Percentiles rank a stretch among this genome's conserved stretches.
Evolutionary conservation across 78 protist species (phyloP).

Genomic region (Monosiga brevicollis): DNA sequence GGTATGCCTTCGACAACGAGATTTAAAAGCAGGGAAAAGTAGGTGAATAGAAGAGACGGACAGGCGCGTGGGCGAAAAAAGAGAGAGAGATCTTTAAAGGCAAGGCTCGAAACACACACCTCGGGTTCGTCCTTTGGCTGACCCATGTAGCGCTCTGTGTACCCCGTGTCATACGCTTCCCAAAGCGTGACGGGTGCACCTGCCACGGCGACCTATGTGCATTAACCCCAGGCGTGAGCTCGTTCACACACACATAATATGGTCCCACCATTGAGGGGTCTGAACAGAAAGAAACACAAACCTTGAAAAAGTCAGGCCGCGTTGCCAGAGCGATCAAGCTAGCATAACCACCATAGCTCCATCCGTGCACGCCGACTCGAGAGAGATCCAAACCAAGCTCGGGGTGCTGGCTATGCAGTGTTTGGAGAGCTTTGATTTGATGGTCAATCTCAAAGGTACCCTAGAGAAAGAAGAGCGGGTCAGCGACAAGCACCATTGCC

Average conservation of each 20-base stretch:
- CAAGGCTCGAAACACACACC: conserved; percentile 42
- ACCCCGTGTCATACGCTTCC: conserved; percentile 82
- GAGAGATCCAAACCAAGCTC: conserved; percentile 29
- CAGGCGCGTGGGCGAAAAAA: conserved; percentile 20
- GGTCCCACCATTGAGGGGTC: not conserved
- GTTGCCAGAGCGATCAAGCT: conserved; percentile 59
- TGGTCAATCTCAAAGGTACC: conserved; percentile 68
- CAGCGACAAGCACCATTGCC: no score
- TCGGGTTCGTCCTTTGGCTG: conserved; percentile 31
- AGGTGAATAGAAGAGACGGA: not conserved
- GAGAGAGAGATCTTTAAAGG: conserved; percentile 3
- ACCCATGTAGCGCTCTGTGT: conserved; percentile 86
- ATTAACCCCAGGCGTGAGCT: not conserved
- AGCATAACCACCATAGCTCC: conserved; percentile 89
- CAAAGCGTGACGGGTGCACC: conserved; percentile 91
- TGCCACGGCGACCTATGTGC: conserved; percentile 30
- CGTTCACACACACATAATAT: not conserved
- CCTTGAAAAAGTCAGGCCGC: conserved; percentile 64
- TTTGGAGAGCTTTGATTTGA: conserved; percentile 38
- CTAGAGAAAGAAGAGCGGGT: no score
- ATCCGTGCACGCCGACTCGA: conserved; percentile 72
- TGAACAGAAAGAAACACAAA: not conserved
- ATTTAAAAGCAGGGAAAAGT: no score
- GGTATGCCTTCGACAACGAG: no score
- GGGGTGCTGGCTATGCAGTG: not conserved